phyloP scores from a whole-genome alignment of 2,329 filamentous ascomycete genomes.

The Clonostachys sp. region DNA sequence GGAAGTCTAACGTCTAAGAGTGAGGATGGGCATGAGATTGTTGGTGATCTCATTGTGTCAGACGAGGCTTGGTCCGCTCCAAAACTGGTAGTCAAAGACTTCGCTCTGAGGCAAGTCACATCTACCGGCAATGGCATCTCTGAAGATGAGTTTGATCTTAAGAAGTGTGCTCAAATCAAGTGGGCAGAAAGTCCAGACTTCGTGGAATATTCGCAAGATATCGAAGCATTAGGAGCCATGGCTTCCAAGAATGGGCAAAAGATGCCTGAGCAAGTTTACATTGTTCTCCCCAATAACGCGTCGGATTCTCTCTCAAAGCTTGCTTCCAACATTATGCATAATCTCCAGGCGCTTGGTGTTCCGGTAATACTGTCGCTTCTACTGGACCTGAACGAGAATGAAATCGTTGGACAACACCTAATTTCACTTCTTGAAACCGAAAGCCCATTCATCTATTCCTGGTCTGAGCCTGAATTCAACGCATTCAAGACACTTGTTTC shows the following conservation, averaged over 20 bases:
- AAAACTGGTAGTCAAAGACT: slow-evolving; percentile 3
- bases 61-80: slow-evolving; percentile 5
- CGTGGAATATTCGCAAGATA: too few relatives aligned
- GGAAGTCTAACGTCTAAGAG: background rate
- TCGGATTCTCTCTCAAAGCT: too few relatives aligned
- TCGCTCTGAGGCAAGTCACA: slow-evolving; percentile 7
- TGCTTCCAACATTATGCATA: too few relatives aligned
- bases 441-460: slow-evolving; percentile 3
- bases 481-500: slow-evolving; percentile 6
- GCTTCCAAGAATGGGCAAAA: too few relatives aligned
- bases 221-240: too few relatives aligned
- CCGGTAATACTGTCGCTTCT: too few relatives aligned
- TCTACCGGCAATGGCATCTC: background rate
- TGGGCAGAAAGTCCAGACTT: too few relatives aligned
- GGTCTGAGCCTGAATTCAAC: slow-evolving; percentile 3
- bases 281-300: too few relatives aligned
- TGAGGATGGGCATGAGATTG: slow-evolving; percentile 1
- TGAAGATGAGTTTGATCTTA: background rate
- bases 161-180: background rate
- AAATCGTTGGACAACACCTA: slow-evolving; percentile 2
- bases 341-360: too few relatives aligned
- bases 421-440: slow-evolving; percentile 8
- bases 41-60: slow-evolving; percentile 3
- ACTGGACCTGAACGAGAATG: too few relatives aligned
- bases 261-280: too few relatives aligned